phyloP scores from a whole-genome alignment of 768 basidiomycete genomes.

The Naganishia vishniacii region DNA sequence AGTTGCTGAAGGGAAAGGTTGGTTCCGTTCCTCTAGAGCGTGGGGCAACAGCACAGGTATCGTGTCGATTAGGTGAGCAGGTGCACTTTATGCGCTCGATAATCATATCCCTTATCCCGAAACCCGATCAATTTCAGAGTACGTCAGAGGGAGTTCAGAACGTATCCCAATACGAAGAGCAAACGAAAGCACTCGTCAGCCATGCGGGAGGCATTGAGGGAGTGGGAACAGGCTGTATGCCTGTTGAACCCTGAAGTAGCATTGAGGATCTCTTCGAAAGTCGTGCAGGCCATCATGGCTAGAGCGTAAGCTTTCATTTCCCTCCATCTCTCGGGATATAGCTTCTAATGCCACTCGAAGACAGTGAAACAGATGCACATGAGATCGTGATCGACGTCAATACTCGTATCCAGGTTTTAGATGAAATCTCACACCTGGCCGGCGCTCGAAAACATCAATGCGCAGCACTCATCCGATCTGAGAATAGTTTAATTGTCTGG shows the following conservation, averaged over 20 bases:
- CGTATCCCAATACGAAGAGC: conserved; percentile 35
- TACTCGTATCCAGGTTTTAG: conserved; percentile 78
- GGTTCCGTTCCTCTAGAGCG: conserved; percentile 12
- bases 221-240: conserved; percentile 41
- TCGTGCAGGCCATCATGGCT: conserved; percentile 45
- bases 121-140: neutral
- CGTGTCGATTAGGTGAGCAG: conserved; percentile 7
- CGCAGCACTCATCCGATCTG: conserved; percentile 79
- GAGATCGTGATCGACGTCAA: conserved; percentile 58
- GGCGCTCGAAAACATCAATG: conserved; percentile 83
- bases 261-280: conserved; percentile 42
- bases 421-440: conserved; percentile 69
- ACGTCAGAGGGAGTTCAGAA: conserved; percentile 29
- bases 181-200: conserved; percentile 32
- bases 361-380: too few species aligned
- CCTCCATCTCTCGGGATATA: too few species aligned
- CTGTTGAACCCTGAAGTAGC: conserved; percentile 43
- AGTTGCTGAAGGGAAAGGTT: conserved; percentile 9
- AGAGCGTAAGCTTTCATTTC: conserved; percentile 43
- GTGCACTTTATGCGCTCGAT: neutral
- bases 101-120: neutral
- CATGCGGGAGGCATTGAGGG: conserved; percentile 6
- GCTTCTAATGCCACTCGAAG: too few species aligned
- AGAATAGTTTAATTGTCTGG: conserved; percentile 82
- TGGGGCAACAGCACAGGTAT: conserved; percentile 17